Percentiles rank a stretch among this genome's conserved stretches.
Conservation (phyloP, 2,329 filamentous ascomycete species). For the Venturia carpophila region DNA sequence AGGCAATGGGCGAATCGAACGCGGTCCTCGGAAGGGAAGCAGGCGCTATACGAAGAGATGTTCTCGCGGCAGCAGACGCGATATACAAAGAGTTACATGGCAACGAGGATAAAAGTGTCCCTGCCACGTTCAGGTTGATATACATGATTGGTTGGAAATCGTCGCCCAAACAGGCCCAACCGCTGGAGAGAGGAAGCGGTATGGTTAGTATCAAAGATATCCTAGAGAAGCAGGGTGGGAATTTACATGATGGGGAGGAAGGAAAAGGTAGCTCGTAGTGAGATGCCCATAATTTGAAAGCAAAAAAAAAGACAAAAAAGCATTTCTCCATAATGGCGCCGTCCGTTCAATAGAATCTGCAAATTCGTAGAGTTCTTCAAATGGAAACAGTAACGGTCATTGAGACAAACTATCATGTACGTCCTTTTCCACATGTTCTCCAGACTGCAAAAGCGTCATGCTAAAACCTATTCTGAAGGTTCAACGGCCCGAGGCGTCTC, state of each 20-base stretch:
- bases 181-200: conserved; percentile 74
- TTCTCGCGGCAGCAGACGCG: conserved; percentile 75
- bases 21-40: conserved; percentile 79
- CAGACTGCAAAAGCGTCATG: too few relatives aligned
- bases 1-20: conserved; percentile 94
- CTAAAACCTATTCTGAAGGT: too few relatives aligned
- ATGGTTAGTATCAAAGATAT: conserved; percentile 85
- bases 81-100: conserved; percentile 87
- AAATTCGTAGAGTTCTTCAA: too few relatives aligned
- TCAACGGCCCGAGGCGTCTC: too few relatives aligned
- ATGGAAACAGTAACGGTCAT: too few relatives aligned
- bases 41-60: conserved; percentile 67
- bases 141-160: conserved; percentile 99
- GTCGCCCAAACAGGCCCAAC: conserved; percentile 67
- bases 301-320: too few relatives aligned
- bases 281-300: neutral
- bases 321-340: too few relatives aligned
- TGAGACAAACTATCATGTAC: too few relatives aligned
- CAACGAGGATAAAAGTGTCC: conserved; percentile 55
- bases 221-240: conserved; percentile 35
- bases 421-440: too few relatives aligned
- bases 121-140: conserved; percentile 89
- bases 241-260: conserved; percentile 3
- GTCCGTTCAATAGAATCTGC: too few relatives aligned
- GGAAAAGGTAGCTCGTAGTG: conserved; percentile 9